These are phyloP conservation scores for Aphanoascus verrucosus DNA, from an alignment of 2,329 filamentous ascomycete species.

Conservation along the genomic window DNA sequence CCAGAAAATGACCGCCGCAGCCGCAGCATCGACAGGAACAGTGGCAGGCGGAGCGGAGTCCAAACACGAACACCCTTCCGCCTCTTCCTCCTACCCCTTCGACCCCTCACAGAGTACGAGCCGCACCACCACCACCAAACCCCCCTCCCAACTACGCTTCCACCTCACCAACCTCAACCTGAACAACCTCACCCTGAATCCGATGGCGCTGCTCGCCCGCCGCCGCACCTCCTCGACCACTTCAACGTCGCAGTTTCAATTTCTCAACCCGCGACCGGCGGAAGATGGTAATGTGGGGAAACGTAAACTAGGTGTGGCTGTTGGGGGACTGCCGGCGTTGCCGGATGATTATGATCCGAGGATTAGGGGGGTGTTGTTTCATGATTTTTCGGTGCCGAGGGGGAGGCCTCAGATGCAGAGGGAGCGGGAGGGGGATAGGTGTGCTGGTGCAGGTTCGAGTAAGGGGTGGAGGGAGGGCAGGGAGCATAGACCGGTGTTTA, in stretches of 20 bases:
- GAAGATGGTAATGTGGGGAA: constrained; percentile 44
- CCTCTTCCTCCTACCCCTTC: no score
- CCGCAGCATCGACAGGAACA: constrained; percentile 14
- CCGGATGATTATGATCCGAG: constrained; percentile 54
- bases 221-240: no score
- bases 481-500: constrained; percentile 49
- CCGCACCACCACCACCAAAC: no score
- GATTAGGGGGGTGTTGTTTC: constrained; percentile 52
- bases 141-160: no score
- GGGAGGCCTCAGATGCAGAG: no score
- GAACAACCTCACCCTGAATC: no score
- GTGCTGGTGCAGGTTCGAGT: no score
- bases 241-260: constrained; percentile 46
- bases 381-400: constrained; percentile 56
- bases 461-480: no score
- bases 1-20: constrained; percentile 25
- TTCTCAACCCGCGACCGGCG: constrained; percentile 37
- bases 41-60: constrained; percentile 20
- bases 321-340: no score
- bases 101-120: no score
- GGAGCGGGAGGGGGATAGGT: no score
- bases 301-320: constrained; percentile 37
- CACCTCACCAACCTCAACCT: constrained; percentile 52
- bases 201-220: constrained; percentile 49
- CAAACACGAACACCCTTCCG: no score